phyloP scores from a whole-genome alignment of 1,139 yeast species.

The Magnusiomyces tetraspermus region DNA sequence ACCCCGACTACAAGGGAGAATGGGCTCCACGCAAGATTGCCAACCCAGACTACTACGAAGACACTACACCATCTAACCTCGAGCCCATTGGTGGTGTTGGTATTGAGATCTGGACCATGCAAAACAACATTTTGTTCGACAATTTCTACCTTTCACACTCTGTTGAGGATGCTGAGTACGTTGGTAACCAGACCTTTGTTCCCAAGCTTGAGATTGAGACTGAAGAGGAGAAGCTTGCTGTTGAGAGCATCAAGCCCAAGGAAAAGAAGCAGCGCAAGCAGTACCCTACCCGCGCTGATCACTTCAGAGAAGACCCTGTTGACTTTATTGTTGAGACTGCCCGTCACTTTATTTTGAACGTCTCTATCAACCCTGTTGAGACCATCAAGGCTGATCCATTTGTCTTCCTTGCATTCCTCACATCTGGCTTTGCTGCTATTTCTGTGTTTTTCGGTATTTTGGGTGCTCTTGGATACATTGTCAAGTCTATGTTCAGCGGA shows the following conservation, averaged over 20 bases:
- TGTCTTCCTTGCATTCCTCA: slow-evolving; percentile 26
- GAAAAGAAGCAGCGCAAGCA: slow-evolving; percentile 21
- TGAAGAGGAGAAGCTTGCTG: slow-evolving; percentile 30
- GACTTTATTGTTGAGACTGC: slow-evolving; percentile 26
- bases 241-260: slow-evolving; percentile 26
- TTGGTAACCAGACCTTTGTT: slow-evolving; percentile 68
- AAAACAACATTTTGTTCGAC: slow-evolving; percentile 62
- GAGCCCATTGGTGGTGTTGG: slow-evolving; percentile 74
- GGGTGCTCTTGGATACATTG: slow-evolving; percentile 18
- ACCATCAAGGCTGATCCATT: slow-evolving; percentile 32
- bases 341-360: slow-evolving; percentile 27
- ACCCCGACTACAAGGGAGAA: slow-evolving; percentile 70
- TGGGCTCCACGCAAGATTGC: slow-evolving; percentile 63
- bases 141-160: slow-evolving; percentile 82
- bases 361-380: slow-evolving; percentile 27
- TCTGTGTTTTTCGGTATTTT: slow-evolving; percentile 25
- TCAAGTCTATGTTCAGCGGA: slow-evolving; percentile 13
- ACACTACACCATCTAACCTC: slow-evolving; percentile 48
- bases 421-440: slow-evolving; percentile 18
- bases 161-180: slow-evolving; percentile 65
- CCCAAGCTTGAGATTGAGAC: slow-evolving; percentile 54
- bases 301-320: slow-evolving; percentile 31
- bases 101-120: slow-evolving; percentile 87
- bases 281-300: slow-evolving; percentile 21
- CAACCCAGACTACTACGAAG: slow-evolving; percentile 64